phyloP scores from a whole-genome alignment of 2,329 filamentous ascomycete species.

The Epichloe gansuensis region DNA sequence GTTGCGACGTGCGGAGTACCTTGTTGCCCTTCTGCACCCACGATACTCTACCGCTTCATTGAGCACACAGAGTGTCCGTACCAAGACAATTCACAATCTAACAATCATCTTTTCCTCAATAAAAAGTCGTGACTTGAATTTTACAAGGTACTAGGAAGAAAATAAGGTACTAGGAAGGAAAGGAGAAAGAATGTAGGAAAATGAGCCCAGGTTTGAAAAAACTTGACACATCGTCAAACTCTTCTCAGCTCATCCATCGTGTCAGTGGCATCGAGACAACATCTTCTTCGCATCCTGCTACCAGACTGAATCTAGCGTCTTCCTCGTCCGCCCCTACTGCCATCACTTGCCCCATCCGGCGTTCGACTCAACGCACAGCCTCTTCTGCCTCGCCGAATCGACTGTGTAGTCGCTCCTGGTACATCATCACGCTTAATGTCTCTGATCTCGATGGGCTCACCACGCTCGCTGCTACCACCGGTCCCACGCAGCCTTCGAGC shows the following conservation, averaged over 20 bases:
- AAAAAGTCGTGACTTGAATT: too few relatives aligned
- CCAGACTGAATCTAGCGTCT: not conserved
- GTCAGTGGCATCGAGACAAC: not conserved
- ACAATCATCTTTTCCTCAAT: too few relatives aligned
- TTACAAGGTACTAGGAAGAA: too few relatives aligned
- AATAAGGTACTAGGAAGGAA: not conserved
- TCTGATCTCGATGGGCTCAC: slow-evolving; percentile 19
- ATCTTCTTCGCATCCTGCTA: not conserved
- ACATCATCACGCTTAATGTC: slow-evolving; percentile 4
- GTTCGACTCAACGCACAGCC: slow-evolving; percentile 27
- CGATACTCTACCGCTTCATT: too few relatives aligned
- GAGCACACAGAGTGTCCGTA: too few relatives aligned
- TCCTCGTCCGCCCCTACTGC: not conserved
- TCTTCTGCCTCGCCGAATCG: slow-evolving; percentile 16
- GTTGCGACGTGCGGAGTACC: too few relatives aligned
- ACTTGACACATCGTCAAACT: not conserved
- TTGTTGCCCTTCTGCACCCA: too few relatives aligned
- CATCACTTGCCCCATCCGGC: slow-evolving; percentile 20
- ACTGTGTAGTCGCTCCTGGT: slow-evolving; percentile 6
- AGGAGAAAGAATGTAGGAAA: not conserved
- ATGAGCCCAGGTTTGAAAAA: not conserved
- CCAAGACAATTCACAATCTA: too few relatives aligned
- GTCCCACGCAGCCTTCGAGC: slow-evolving; percentile 15
- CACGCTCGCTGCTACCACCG: slow-evolving; percentile 18
- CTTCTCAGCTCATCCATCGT: not conserved